Evolutionary conservation across 306 rosid species (phyloP), one percentile per base, ranked within the genome.

Genomic region (Begonia loranthoides): DNA sequence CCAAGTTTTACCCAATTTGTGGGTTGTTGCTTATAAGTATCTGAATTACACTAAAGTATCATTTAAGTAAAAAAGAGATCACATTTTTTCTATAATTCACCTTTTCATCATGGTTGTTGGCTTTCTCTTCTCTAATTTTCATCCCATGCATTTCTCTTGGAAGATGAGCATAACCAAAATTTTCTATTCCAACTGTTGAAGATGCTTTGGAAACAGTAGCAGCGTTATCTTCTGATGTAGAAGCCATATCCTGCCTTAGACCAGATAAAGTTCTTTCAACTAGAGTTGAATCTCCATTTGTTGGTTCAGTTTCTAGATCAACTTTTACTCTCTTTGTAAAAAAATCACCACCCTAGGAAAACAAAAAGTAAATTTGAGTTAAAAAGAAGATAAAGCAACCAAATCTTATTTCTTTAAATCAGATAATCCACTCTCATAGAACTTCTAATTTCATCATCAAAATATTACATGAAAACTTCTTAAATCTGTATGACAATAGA

Each of bases 61-160:
- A 19, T 19, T 19, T 19, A 19, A 2, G 22, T 43, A 41, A 9
- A 41, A 41, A 41, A 41, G 45, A 41, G 1, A 3, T 41, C 45
- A 9, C 45, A 46, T 6, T 34, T 7, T 15, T 40, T 19, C 22
- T 19, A 19, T 19, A 19, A 19, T 19, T 15, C 19, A 87, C 96
- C 89, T 82, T 87, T 15, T 75, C 94, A 41, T 70, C 79, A 46
- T 67, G 70, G 55, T 54, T 60, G 53, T 62, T 75, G 54, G 56
- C 50, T 55, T 73, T 87, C 62, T 82, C 89, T 19, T 87, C 90
- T 70, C 64, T 72, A 46, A 87, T 87, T 78, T 59, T 80, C 94
- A 83, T 80, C 48, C 72, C 79, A 54, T 67, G 68, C 70, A 80
- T 57, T 68, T 80, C 94, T 48, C 67, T 80, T 9, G 90, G 94